A percentile compares a stretch with the other conserved stretches of the same genome.
These are phyloP conservation scores for Xylariaceae sp. DNA, from an alignment of 2,329 filamentous ascomycete genomes.

Conservation along the genomic window DNA sequence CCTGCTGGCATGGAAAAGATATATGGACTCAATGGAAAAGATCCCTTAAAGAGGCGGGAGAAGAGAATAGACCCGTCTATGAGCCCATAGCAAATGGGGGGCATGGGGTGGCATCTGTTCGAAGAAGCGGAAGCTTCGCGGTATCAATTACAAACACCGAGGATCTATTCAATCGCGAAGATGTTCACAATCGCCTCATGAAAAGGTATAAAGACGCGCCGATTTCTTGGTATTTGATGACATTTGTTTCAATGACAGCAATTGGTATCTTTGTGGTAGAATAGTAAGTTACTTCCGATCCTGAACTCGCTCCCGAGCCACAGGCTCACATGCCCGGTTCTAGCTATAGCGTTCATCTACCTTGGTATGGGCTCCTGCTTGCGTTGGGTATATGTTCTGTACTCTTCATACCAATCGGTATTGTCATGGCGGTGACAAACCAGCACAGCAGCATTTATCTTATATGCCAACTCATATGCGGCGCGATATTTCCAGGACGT, in stretches of 20 bases:
- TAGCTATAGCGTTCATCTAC: slow-evolving; percentile 74
- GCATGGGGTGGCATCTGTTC: slow-evolving; percentile 24
- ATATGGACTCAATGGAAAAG: slow-evolving; percentile 73
- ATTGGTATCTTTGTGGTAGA: slow-evolving; percentile 82
- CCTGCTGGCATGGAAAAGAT: slow-evolving; percentile 79
- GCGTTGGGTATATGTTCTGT: slow-evolving; percentile 73
- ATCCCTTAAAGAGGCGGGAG: slow-evolving; percentile 61
- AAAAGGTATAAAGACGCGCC: slow-evolving; percentile 76
- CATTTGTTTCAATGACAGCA: slow-evolving; percentile 69
- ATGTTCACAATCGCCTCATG: slow-evolving; percentile 84
- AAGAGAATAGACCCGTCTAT: slow-evolving; percentile 48
- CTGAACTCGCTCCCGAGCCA: not conserved
- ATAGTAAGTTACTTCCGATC: slow-evolving; percentile 53
- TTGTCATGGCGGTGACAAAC: slow-evolving; percentile 90
- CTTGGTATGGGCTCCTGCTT: slow-evolving; percentile 80
- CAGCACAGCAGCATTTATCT: slow-evolving; percentile 84
- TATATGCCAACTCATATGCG: slow-evolving; percentile 81
- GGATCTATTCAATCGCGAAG: slow-evolving; percentile 64
- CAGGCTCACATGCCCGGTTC: slow-evolving; percentile 18
- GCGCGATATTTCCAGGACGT: slow-evolving; percentile 74
- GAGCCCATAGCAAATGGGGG: slow-evolving; percentile 41
- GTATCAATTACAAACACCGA: slow-evolving; percentile 43
- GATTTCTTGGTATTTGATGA: slow-evolving; percentile 73
- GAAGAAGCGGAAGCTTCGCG: slow-evolving; percentile 17
- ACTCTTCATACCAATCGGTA: slow-evolving; percentile 86